Evolutionary conservation across 2,329 filamentous ascomycete genomes (phyloP).

Genomic region (Malbranchea zuffiana): DNA sequence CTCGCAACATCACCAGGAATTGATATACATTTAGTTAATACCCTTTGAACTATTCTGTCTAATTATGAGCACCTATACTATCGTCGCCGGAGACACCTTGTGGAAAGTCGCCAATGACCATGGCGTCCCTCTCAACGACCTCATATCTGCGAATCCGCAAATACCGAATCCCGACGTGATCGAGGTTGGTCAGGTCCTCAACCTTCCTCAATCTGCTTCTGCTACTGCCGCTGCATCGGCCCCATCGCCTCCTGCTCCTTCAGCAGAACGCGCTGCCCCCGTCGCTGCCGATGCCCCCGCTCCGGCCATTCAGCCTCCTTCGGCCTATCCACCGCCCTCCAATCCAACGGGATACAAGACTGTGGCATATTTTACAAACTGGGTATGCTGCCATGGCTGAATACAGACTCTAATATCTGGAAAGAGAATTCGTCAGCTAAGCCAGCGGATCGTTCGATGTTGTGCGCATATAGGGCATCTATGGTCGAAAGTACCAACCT

Average conservation of each 20-base stretch:
- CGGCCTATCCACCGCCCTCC: conserved; percentile 2
- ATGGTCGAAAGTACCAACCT: conserved; percentile 70
- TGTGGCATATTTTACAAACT: conserved; percentile 39
- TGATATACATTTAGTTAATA: no score
- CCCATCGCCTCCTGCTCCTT: background rate
- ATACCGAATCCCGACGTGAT: conserved; percentile 12
- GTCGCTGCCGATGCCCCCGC: background rate
- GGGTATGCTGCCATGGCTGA: conserved; percentile 22
- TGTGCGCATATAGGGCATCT: conserved; percentile 74
- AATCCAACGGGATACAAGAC: conserved; percentile 15
- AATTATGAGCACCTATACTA: conserved; percentile 12
- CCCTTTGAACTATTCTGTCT: no score
- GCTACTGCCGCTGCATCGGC: conserved; percentile 1
- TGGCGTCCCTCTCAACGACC: conserved; percentile 18
- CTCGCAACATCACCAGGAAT: no score
- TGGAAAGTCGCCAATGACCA: conserved; percentile 27
- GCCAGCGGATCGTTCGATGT: no score
- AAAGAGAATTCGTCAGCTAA: no score
- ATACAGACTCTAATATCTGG: no score
- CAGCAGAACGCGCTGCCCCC: background rate
- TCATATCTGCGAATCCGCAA: conserved; percentile 15
- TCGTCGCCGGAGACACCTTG: conserved; percentile 15
- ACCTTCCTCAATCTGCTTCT: conserved; percentile 7
- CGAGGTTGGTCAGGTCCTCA: conserved; percentile 13
- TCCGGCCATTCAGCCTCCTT: background rate